phyloP scores from a whole-genome alignment of 2,329 filamentous ascomycete genomes.

The Massarina eburnea region DNA sequence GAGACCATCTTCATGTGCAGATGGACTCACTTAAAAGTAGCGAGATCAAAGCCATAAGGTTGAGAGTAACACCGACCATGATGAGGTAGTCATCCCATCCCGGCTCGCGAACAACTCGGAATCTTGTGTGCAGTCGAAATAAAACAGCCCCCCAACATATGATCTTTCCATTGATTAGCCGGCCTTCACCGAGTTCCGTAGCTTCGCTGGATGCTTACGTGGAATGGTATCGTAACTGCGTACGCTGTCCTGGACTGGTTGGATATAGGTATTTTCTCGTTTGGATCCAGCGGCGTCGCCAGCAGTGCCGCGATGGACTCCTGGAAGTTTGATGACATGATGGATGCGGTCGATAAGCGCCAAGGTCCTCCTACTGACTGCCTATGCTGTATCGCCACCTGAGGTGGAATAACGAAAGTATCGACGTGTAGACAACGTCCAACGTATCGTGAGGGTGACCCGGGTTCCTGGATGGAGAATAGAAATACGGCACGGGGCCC shows the following conservation, averaged over 20 bases:
- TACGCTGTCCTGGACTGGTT: conserved; percentile 26
- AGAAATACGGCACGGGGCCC: background rate
- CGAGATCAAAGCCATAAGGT: conserved; percentile 19
- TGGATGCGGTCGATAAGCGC: background rate
- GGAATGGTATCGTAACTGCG: conserved; percentile 30
- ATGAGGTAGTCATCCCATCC: conserved; percentile 42
- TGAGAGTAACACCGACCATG: conserved; percentile 26
- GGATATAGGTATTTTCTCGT: conserved; percentile 21
- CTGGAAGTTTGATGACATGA: conserved; percentile 4
- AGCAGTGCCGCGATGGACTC: conserved; percentile 18
- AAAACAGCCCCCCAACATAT: conserved; percentile 27
- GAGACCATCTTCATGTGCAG: background rate
- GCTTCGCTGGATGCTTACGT: conserved; percentile 14
- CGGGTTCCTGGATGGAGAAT: background rate
- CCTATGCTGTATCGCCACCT: background rate
- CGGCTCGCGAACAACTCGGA: conserved; percentile 26
- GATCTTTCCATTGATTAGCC: conserved; percentile 17
- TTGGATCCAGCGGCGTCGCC: conserved; percentile 23
- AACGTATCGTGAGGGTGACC: background rate
- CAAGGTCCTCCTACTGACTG: background rate
- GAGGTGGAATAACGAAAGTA: background rate
- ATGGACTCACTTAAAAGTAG: conserved; percentile 8
- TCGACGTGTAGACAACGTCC: background rate
- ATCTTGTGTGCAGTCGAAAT: conserved; percentile 30
- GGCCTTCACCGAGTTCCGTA: background rate